Evolutionary conservation across 2,329 filamentous ascomycete species (phyloP).

Genomic region (Teratosphaeria zuluensis): DNA sequence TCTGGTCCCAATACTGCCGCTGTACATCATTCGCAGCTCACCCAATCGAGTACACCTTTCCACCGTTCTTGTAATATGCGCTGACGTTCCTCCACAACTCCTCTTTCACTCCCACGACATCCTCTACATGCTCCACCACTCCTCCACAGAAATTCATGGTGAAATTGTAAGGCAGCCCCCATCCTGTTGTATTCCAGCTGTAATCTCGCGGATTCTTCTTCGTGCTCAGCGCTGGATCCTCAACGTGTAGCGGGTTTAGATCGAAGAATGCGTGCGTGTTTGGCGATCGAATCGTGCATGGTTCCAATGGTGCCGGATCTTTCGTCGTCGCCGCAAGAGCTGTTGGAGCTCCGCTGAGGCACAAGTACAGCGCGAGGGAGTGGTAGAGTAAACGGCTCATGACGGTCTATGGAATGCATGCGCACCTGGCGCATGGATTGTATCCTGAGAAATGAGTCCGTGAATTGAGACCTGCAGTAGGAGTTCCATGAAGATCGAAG

Average conservation of each 20-base stretch:
- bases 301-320: constrained; percentile 33
- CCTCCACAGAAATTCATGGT: constrained; percentile 73
- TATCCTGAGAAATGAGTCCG: not conserved
- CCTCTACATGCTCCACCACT: constrained; percentile 51
- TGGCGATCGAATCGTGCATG: constrained; percentile 54
- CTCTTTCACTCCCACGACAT: constrained; percentile 54
- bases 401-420: not conserved
- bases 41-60: constrained; percentile 66
- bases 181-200: constrained; percentile 57
- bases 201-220: constrained; percentile 47
- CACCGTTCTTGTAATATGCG: constrained; percentile 61
- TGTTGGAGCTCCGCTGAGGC: constrained; percentile 14
- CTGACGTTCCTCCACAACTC: constrained; percentile 61
- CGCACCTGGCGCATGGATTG: not conserved
- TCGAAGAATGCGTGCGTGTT: constrained; percentile 55
- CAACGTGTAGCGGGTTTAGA: constrained; percentile 47
- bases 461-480: not conserved
- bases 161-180: constrained; percentile 72
- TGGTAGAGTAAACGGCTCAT: constrained; percentile 26
- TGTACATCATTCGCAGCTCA: constrained; percentile 34
- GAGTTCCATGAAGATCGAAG: not conserved
- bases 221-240: constrained; percentile 36
- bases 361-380: constrained; percentile 23
- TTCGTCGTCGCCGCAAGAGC: constrained; percentile 27
- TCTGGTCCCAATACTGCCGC: not conserved